Base-by-base conservation (phyloP, 345 rosid species). In the Euphorbia pulcherrima region DNA sequence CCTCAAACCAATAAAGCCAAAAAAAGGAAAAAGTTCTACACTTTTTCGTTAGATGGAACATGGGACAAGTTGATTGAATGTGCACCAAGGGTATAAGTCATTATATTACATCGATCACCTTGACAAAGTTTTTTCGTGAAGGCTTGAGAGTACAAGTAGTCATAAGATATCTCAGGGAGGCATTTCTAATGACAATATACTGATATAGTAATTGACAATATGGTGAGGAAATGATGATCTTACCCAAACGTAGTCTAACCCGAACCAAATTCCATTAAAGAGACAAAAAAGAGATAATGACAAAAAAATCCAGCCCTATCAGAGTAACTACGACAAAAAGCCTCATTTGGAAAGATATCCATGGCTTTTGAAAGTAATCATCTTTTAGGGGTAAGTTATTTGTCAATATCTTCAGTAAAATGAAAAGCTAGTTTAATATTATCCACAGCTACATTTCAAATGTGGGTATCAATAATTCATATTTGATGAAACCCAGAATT, bases 271-370 rank as follows among this genome's bases (percentile, higher is more conserved):
- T 20, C 5, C 35, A 3, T 2, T 4, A 12, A 18, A 33, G 33
- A 21, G 27, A 39, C n/a, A n/a, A n/a, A n/a, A n/a, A n/a, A n/a
- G n/a, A 2, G 40, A 2, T 13, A 51, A 39, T 18, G 12, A 47
- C 9, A 18, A 26, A 57, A 26, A 10, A 0, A 27, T 6, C 13
- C 17, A 44, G 2, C 70, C 73, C 78, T 58, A 75, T 78, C 79
- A 81, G 79, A 68, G 82, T 79, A 77, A 79, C 83, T 77, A 79
- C 82, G 83, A 84, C 78, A 73, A 66, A 66, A 69, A 80, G 82
- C 84, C 59, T 66, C 81, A 76, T 59, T 28, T 82, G 81, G 75
- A 74, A 39, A 51, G 16, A 72, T 28, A 58, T 74, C 83, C 84
- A 76, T 78, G 71, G 79, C 82, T 67, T 69, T 57, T 4, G 48